phyloP scores from a whole-genome alignment of 2,329 filamentous ascomycete species.

The Fusarium equiseti region DNA sequence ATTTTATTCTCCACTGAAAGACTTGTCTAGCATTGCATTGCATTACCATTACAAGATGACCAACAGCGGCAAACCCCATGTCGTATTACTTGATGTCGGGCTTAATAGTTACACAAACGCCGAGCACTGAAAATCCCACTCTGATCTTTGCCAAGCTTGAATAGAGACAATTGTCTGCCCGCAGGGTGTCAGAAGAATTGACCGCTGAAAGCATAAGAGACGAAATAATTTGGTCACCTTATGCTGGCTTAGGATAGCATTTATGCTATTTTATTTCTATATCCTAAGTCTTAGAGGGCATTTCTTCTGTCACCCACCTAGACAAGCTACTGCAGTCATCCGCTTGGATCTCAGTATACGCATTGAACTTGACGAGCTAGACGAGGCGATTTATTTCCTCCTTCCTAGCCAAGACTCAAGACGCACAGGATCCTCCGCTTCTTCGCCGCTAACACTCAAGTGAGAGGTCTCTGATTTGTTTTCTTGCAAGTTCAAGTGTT shows the following conservation, averaged over 20 bases:
- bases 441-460: conserved; percentile 11
- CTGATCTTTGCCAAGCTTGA: conserved; percentile 2
- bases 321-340: conserved; percentile 12
- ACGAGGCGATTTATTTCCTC: background rate
- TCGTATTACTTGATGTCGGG: conserved; percentile 18
- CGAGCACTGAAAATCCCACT: conserved; percentile 15
- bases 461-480: conserved; percentile 35
- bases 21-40: background rate
- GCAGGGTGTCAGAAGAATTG: no score
- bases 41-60: background rate
- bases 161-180: background rate
- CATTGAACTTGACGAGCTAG: conserved; percentile 1
- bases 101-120: conserved; percentile 39
- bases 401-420: background rate
- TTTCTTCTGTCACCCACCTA: no score
- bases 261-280: no score
- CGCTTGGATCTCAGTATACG: conserved; percentile 18
- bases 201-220: no score
- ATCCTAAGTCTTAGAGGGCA: no score
- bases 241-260: no score
- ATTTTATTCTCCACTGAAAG: background rate
- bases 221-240: no score
- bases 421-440: background rate
- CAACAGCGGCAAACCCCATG: background rate
- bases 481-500: conserved; percentile 6